Evolutionary conservation across 441 rosid species (phyloP), one percentile per base, ranked within the genome.

Genomic region (Lepidium campestre): DNA sequence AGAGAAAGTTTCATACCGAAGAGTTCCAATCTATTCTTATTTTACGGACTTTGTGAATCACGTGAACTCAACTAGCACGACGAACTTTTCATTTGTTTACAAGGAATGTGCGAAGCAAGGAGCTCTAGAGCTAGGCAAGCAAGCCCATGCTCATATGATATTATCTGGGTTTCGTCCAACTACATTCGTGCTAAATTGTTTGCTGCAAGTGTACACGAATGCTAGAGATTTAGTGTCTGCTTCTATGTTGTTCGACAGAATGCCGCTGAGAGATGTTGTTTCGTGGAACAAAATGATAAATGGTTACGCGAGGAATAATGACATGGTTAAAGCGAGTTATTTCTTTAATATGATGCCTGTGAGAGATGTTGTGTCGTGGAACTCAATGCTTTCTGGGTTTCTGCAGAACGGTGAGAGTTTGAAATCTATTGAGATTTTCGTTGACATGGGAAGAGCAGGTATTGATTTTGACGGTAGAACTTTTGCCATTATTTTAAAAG

Each of bases 281-380:
- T 85, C 98, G 5, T 87, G 88, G 88, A 90, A 90, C 54, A 76
- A 85, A 0, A 67, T 88, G 81, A 72, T 93, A 23, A 84, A 65
- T 44, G 86, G 90, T 9, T 86, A 82, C 46, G 86, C 82, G 12
- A 76, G 75, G 42, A 47, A 67, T 65, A 85, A 82, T 41, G 56
- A 80, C 19, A 82, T 93, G 87, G 78, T 47, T 9, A 62, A 70
- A 42, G 96, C 93, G 4, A 80, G 7, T 46, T 57, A 12, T 2
- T 57, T 82, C 42, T 93, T 93, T 48, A 37, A 69, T 52, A 56
- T 3, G 40, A 90, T 88, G 88, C 89, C 86, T 4, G 54, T 52
- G 55, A 84, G 85, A 75, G 98, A 93, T 66, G 86, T 80, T 47
- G 77, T 88, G 50, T 88, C 98, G 1, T 93, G 97, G 98, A 93